phyloP scores from a whole-genome alignment of 1,284 basidiomycete species.

The Pisolithus thermaeus region DNA sequence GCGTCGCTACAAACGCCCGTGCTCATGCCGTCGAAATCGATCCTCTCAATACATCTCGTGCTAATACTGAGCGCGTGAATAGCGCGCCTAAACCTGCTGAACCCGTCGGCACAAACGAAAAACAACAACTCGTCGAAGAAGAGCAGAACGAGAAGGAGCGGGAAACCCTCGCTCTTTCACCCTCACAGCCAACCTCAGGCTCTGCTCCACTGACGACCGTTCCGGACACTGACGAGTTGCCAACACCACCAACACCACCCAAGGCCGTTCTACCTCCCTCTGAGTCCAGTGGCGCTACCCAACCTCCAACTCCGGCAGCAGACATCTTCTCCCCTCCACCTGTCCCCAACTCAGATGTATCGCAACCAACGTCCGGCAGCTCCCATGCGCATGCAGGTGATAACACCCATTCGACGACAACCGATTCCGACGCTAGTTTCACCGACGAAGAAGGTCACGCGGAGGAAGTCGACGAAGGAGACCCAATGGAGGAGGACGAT shows the following conservation, averaged over 20 bases:
- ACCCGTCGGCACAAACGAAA: conserved; percentile 16
- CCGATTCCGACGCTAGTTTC: conserved; percentile 39
- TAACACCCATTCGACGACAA: conserved; percentile 26
- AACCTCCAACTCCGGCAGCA: conserved; percentile 50
- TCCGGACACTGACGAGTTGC: conserved; percentile 33
- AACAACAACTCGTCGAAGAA: conserved; percentile 14
- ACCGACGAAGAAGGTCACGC: conserved; percentile 44
- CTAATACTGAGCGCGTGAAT: conserved; percentile 11
- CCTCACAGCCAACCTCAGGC: conserved; percentile 18
- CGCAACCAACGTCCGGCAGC: conserved; percentile 15
- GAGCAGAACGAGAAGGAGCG: conserved; percentile 26
- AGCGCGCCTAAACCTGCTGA: conserved; percentile 13
- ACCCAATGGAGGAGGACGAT: conserved; percentile 60
- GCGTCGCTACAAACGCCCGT: conserved; percentile 37
- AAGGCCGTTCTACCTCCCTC: conserved; percentile 39
- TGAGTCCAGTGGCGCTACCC: conserved; percentile 51
- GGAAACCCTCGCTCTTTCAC: conserved; percentile 16
- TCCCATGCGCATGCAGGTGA: conserved; percentile 25
- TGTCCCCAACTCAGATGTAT: conserved; percentile 19
- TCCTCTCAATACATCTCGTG: conserved; percentile 6
- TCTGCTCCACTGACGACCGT: conserved; percentile 23
- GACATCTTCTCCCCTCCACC: conserved; percentile 29
- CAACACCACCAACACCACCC: conserved; percentile 37
- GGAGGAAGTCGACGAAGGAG: conserved; percentile 42
- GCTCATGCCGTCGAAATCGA: conserved; percentile 33